Conservation (phyloP, 2,329 filamentous ascomycete genomes). For the Pestalotiopsis sp. region DNA sequence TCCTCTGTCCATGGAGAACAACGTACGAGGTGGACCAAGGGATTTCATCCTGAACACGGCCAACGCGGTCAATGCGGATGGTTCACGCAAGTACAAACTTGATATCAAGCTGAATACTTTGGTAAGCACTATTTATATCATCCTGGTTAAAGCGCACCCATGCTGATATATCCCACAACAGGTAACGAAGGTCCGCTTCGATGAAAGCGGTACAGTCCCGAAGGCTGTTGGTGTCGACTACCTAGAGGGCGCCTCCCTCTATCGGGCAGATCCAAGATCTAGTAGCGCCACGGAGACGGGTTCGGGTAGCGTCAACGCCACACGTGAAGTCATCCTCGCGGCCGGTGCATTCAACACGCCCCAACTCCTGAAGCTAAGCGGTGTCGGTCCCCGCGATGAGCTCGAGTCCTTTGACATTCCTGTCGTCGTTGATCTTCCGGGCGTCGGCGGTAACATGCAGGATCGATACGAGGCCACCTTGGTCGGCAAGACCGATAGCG, state of each 20-base stretch:
- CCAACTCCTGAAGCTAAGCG: constrained; percentile 36
- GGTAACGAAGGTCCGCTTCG: constrained; percentile 22
- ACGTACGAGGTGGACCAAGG: constrained; percentile 47
- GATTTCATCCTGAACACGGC: constrained; percentile 51
- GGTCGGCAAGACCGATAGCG: constrained; percentile 16
- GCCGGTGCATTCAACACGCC: constrained; percentile 35
- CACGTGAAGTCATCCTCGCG: constrained; percentile 33
- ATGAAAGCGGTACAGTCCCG: constrained; percentile 17
- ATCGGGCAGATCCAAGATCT: constrained; percentile 20
- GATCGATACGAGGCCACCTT: constrained; percentile 27
- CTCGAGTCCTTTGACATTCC: constrained; percentile 28
- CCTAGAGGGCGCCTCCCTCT: constrained; percentile 21
- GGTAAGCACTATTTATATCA: constrained; percentile 2
- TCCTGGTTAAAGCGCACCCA: not conserved
- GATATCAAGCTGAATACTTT: constrained; percentile 38
- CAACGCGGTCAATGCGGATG: constrained; percentile 37
- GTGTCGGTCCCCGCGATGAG: constrained; percentile 30
- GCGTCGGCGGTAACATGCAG: constrained; percentile 36
- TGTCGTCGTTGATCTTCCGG: constrained; percentile 30
- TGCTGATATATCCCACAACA: not conserved
- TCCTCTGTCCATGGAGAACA: constrained; percentile 45
- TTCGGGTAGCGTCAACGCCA: constrained; percentile 14
- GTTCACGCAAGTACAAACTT: constrained; percentile 40
- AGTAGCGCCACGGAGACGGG: not conserved
- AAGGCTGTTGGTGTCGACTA: constrained; percentile 23